Conservation (phyloP, 768 basidiomycete species). For the Lactarius evosmus region DNA sequence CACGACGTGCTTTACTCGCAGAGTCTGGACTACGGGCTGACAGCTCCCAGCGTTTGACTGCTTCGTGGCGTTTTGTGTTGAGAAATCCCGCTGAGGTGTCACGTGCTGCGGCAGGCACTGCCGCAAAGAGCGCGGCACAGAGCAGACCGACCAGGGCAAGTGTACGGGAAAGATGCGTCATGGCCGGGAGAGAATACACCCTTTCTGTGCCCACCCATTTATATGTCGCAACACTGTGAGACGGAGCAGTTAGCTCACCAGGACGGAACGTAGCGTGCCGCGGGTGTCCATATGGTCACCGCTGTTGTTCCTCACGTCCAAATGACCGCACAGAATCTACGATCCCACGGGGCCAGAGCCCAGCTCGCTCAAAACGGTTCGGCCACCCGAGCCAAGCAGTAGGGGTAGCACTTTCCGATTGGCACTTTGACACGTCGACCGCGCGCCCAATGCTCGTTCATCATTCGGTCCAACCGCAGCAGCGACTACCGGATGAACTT, state of each 20-base stretch:
- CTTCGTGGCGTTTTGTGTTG: conserved; percentile 16
- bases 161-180: neutral
- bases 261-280: neutral
- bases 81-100: neutral
- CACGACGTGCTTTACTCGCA: neutral
- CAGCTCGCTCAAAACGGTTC: no score
- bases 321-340: no score
- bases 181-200: neutral
- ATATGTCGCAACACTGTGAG: neutral
- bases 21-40: conserved; percentile 5
- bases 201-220: neutral
- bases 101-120: conserved; percentile 1
- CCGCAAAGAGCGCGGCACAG: neutral
- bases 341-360: no score
- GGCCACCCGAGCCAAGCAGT: no score
- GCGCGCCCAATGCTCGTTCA: no score
- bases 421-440: no score
- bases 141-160: conserved; percentile 8
- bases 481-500: no score
- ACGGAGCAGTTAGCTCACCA: neutral
- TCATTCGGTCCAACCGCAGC: no score
- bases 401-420: no score
- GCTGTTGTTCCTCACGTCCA: no score
- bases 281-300: neutral
- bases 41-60: conserved; percentile 9